Conservation (phyloP, 1,139 yeast species). For the Geotrichum klebahnii region DNA sequence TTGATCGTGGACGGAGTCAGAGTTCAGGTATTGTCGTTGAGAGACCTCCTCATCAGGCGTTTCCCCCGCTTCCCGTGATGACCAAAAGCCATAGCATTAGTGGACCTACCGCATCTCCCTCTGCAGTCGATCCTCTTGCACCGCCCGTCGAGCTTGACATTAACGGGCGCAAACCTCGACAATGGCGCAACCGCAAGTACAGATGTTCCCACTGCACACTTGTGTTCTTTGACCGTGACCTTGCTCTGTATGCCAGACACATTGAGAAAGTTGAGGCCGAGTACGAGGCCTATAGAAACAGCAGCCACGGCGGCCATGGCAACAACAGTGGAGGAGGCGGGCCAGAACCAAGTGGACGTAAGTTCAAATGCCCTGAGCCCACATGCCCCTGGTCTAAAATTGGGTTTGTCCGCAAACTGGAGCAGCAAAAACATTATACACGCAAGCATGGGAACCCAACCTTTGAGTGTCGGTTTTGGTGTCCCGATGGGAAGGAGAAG, state of each 20-base stretch:
- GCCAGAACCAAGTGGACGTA: conserved; percentile 24
- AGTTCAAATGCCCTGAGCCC: conserved; percentile 32
- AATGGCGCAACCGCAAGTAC: conserved; percentile 33
- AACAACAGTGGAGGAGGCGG: conserved; percentile 7
- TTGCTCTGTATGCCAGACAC: conserved; percentile 30
- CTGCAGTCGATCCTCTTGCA: background rate
- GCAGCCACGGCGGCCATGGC: background rate
- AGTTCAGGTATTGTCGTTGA: background rate
- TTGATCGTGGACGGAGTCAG: conserved; percentile 3
- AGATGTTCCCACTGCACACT: conserved; percentile 33
- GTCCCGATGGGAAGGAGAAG: conserved; percentile 30
- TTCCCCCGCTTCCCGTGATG: background rate
- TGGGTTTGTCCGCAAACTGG: conserved; percentile 19
- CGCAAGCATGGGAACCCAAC: conserved; percentile 34
- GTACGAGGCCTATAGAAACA: conserved; percentile 16
- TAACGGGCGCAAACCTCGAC: conserved; percentile 33
- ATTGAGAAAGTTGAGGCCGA: conserved; percentile 29
- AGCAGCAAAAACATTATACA: conserved; percentile 23
- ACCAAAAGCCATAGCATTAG: conserved; percentile 4
- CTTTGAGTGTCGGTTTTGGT: conserved; percentile 35
- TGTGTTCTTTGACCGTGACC: conserved; percentile 29
- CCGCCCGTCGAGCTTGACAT: conserved; percentile 23
- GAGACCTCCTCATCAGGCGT: background rate
- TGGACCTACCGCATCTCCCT: background rate
- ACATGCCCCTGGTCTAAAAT: conserved; percentile 33